Base-by-base conservation (phyloP, 192 early-diverging fungal species). In the Coemansia sp. region DNA sequence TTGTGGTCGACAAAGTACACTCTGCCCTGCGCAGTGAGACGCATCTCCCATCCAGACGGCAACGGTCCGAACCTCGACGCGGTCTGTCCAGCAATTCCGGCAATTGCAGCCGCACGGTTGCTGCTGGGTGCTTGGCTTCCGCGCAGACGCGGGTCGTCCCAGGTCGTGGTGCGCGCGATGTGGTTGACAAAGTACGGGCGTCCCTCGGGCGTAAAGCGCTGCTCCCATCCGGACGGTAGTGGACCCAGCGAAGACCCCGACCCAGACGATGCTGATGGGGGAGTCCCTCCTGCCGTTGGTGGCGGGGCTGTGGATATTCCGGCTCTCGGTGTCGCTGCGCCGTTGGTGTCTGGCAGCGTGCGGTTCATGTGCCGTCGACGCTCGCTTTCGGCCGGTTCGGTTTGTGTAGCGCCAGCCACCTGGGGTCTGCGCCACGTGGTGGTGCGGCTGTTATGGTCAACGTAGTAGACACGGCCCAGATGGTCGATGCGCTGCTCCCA, bases 1-100 rank as follows among this genome's bases (percentile, higher is more conserved):
- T 94, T 95, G 83, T 99, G 97, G 74, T 99, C 96, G 13, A 99
- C 94, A 87, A 97, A 99, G 82, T 98, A 99, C 21, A 94, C 92
- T 21, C 93, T 81, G 13, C 94, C 96, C 20, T 93, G 96, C 64
- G 89, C 91, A 10, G 95, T 99, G 52, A 94, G 84, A 18, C 96
- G 88, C 96, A 99, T 98, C 71, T 99, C 97, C 97, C 97, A 99
- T 21, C 96, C 96, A 37, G 91, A 92, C 16, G 97, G 97, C 64
- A 99, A 77, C 48, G 95, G 91, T 0, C 96, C 96, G 7, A 98
- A 79, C 18, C 71, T 74, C 67, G 71, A 73, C n/a, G 75, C 83
- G 12, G 71, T 81, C 62, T 76, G 76, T 15, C 71, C 71, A 20
- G 81, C 81, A 33, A 75, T 72, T 35, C 63, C 70, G n/a, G 76